Conservation (phyloP, 345 rosid species). For the Bruguiera gymnorhiza region DNA sequence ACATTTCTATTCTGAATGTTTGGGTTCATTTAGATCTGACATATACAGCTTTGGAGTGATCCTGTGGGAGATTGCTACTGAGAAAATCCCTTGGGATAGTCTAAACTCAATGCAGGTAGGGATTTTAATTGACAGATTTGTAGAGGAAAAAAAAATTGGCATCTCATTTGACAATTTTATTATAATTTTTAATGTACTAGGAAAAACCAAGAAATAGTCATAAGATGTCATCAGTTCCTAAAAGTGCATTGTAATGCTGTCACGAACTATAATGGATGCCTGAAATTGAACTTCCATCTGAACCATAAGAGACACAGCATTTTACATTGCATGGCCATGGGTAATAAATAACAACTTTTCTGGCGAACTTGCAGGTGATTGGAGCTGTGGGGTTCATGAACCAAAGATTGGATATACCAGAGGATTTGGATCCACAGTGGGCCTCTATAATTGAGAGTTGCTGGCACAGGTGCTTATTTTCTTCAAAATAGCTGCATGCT, state of each 20-base stretch:
- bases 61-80: constrained; percentile 92
- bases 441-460: constrained; percentile 80
- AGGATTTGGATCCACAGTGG: constrained; percentile 78
- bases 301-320: background rate
- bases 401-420: constrained; percentile 84
- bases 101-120: constrained; percentile 92
- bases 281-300: background rate
- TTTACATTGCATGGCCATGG: constrained; percentile 2
- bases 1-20: constrained; percentile 7
- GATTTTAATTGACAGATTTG: constrained; percentile 11
- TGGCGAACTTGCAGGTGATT: constrained; percentile 63
- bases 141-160: background rate
- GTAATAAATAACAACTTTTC: constrained; percentile 21
- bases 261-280: background rate
- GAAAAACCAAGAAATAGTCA: background rate
- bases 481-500: background rate
- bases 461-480: constrained; percentile 71
- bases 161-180: no score
- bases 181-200: background rate
- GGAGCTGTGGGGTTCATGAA: constrained; percentile 99
- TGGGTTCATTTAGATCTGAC: constrained; percentile 63
- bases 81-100: constrained; percentile 97
- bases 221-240: constrained; percentile 1
- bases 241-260: background rate
- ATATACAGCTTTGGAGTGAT: constrained; percentile 93